A percentile compares a stretch with the other conserved stretches of the same genome.
Evolutionary conservation across 2,329 filamentous ascomycete species (phyloP).

Genomic region (Pleoardoris graminearum): DNA sequence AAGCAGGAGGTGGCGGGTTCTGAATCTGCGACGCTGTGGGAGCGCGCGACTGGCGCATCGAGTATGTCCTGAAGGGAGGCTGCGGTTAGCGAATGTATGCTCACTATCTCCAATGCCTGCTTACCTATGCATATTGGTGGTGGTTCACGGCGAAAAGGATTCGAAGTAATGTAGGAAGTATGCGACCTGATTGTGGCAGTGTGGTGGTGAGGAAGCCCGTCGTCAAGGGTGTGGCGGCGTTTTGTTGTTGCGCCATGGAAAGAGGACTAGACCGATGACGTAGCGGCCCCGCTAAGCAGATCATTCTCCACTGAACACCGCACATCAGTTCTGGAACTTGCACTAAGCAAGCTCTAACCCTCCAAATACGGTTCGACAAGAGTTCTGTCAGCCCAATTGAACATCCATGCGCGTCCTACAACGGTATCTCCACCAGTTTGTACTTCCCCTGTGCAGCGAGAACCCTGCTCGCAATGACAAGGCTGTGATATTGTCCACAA

Average conservation of each 20-base stretch:
- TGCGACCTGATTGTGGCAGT: slow-evolving; percentile 4
- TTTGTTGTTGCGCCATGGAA: slow-evolving; percentile 30
- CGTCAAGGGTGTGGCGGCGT: slow-evolving; percentile 23
- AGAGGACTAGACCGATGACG: slow-evolving; percentile 21
- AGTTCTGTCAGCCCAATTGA: slow-evolving; percentile 13
- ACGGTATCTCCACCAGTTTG: neutral
- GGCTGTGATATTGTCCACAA: neutral
- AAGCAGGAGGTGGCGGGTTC: slow-evolving; percentile 90
- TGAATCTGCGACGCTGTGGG: slow-evolving; percentile 89
- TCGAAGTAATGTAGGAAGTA: neutral
- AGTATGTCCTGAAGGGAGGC: slow-evolving; percentile 3
- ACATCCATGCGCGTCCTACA: neutral
- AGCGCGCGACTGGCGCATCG: slow-evolving; percentile 92
- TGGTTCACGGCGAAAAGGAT: neutral
- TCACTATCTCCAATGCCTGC: neutral
- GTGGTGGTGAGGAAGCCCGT: slow-evolving; percentile 11
- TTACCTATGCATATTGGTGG: slow-evolving; percentile 4
- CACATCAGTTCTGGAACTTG: slow-evolving; percentile 14
- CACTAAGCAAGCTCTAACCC: slow-evolving; percentile 1
- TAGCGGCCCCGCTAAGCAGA: slow-evolving; percentile 18
- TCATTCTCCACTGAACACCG: slow-evolving; percentile 22
- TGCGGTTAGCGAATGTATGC: slow-evolving; percentile 1
- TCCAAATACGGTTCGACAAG: neutral
- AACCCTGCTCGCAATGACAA: slow-evolving; percentile 1
- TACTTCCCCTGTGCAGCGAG: neutral